These are phyloP conservation scores for Athelia sp. DNA, from an alignment of 1,284 basidiomycete species.

Conservation along the genomic window DNA sequence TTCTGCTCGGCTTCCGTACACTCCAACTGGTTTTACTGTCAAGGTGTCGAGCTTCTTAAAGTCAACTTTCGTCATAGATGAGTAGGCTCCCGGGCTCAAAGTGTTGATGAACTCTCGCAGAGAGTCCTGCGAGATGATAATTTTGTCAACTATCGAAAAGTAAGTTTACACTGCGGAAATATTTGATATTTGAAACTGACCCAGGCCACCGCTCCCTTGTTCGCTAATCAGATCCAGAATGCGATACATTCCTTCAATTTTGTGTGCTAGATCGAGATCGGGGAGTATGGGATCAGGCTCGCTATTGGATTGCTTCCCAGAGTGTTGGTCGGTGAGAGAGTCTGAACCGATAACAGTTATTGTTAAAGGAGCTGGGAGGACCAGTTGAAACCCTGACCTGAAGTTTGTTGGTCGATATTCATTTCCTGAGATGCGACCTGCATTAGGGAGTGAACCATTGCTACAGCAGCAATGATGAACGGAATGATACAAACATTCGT, in stretches of 20 bases:
- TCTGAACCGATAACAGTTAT: too few relatives aligned
- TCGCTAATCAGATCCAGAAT: conserved; percentile 50
- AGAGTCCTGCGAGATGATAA: conserved; percentile 49
- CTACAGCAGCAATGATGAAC: too few relatives aligned
- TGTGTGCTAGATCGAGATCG: conserved; percentile 19
- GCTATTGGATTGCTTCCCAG: too few relatives aligned
- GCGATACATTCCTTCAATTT: conserved; percentile 40
- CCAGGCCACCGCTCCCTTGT: conserved; percentile 43
- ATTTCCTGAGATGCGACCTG: too few relatives aligned
- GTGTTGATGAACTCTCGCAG: conserved; percentile 40
- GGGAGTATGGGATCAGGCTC: neutral
- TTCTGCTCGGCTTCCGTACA: conserved; percentile 49
- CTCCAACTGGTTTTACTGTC: conserved; percentile 41
- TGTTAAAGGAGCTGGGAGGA: too few relatives aligned
- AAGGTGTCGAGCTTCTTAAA: conserved; percentile 42
- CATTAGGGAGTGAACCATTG: too few relatives aligned
- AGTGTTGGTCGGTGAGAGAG: too few relatives aligned
- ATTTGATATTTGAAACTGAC: too few relatives aligned
- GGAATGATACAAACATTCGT: too few relatives aligned
- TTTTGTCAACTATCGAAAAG: conserved; percentile 48
- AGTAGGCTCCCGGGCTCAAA: conserved; percentile 41
- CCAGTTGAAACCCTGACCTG: too few relatives aligned
- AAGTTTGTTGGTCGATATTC: too few relatives aligned
- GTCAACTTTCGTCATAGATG: conserved; percentile 46
- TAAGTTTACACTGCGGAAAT: too few relatives aligned